Evolutionary conservation across 495 filamentous ascomycete genomes (phyloP), one percentile per base, ranked within the genome.

Genomic region (Viridothelium virens): DNA sequence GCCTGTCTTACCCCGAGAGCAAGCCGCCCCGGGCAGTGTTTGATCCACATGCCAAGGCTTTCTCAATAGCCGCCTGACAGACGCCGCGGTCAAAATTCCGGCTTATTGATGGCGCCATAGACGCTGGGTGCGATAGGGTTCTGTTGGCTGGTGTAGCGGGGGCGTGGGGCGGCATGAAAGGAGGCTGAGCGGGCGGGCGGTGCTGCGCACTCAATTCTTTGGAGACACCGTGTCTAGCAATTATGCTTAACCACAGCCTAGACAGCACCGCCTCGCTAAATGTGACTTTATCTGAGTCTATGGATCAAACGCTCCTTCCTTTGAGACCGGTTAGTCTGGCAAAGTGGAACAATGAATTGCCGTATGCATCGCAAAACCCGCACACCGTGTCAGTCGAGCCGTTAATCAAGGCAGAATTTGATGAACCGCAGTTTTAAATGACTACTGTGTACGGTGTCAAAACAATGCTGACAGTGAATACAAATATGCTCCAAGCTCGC

Each of bases 21-120:
- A n/a, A 53, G 5, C n/a, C 48, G 48, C 48, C 18, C 41, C 11
- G 48, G 48, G 48, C 48, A 59, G 53, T 59, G 53, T 59, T 31
- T 36, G 48, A 18, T 14, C 25, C 10, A 18, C 5, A 53, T 53
- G 53, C 53, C 53, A 59, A 59, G 53, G 53, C 53, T 59, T 59
- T 59, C 36, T 18, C 48, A 18, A 53, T 53, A 53, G 48, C 9
- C 48, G 48, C 48, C 41, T 46, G 9, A 16, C 41, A 46, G 9
- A 7, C 16, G 41, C 7, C 9, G 41, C 16, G 41, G 41, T 46
- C 9, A 46, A 46, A 46, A 1, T 9, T 9, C 16, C 7, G 16
- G 41, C 41, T 46, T 46, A 46, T 46, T 16, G 41, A 46, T 46
- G 41, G 7, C 41, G 41, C 41, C 7, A 46, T 46, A 16, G 41